A percentile compares a stretch with the other conserved stretches of the same genome.
These are phyloP conservation scores for Stachybotrys echinatus DNA, from an alignment of 2,329 filamentous ascomycete genomes.

Conservation along the genomic window DNA sequence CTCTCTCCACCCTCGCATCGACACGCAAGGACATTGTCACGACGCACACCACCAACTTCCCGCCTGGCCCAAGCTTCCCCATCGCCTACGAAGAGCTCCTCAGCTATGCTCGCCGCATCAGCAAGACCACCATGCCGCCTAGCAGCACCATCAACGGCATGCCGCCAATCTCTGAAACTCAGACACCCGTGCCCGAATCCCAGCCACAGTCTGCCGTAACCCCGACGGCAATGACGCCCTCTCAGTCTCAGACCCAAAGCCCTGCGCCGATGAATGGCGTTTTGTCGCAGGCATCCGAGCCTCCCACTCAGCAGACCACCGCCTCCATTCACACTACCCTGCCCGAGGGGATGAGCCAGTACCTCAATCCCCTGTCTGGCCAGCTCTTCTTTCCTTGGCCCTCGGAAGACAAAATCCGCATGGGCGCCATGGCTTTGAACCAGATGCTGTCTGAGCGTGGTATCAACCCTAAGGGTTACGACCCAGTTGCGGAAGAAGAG, in stretches of 20 bases:
- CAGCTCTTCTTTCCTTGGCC: slow-evolving; percentile 75
- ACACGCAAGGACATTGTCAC: slow-evolving; percentile 68
- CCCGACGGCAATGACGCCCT: slow-evolving; percentile 23
- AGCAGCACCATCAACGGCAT: slow-evolving; percentile 41
- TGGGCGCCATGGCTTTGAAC: slow-evolving; percentile 60
- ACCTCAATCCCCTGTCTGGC: slow-evolving; percentile 50
- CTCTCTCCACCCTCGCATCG: slow-evolving; percentile 62
- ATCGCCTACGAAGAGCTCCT: slow-evolving; percentile 71
- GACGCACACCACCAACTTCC: slow-evolving; percentile 53
- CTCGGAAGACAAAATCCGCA: slow-evolving; percentile 60
- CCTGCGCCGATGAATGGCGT: slow-evolving; percentile 27
- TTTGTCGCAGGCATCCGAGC: slow-evolving; percentile 19
- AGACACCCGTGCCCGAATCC: slow-evolving; percentile 24
- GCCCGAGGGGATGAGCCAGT: slow-evolving; percentile 41
- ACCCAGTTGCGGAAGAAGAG: slow-evolving; percentile 50
- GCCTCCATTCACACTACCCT: slow-evolving; percentile 33
- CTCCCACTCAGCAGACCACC: slow-evolving; percentile 25
- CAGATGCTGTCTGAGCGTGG: slow-evolving; percentile 59
- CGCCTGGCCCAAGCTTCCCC: slow-evolving; percentile 42
- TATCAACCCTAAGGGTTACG: slow-evolving; percentile 55
- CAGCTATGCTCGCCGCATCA: slow-evolving; percentile 72
- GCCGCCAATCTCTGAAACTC: slow-evolving; percentile 19
- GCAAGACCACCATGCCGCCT: slow-evolving; percentile 71
- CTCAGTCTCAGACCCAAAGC: slow-evolving; percentile 24
- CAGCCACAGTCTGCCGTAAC: slow-evolving; percentile 21